Percentiles rank a stretch among this genome's conserved stretches.
Evolutionary conservation across 78 protist genomes (phyloP).

Genomic region (Isochrysis galbana): DNA sequence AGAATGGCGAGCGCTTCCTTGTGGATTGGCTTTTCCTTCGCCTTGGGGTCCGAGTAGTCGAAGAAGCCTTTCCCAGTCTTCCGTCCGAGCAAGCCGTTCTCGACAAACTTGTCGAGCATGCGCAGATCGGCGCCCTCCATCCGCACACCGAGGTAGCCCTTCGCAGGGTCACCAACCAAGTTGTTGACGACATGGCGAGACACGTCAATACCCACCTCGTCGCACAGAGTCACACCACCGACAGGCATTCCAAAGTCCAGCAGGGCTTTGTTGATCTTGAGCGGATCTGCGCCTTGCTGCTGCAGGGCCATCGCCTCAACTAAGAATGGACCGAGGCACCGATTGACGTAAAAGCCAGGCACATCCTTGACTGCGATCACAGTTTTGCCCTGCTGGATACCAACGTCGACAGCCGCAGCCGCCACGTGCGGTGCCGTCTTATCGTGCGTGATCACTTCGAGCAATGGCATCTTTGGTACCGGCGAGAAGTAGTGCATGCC

Average conservation of each 20-base stretch:
- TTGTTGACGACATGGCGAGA: constrained; percentile 46
- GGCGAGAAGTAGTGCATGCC: constrained; percentile 93
- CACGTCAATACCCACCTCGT: constrained; percentile 86
- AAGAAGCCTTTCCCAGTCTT: constrained; percentile 74
- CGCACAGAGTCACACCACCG: constrained; percentile 74
- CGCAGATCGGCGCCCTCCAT: constrained; percentile 28
- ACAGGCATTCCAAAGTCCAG: constrained; percentile 77
- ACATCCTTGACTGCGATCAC: constrained; percentile 78
- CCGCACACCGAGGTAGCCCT: constrained; percentile 37
- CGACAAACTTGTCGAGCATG: constrained; percentile 36
- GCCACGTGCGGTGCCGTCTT: constrained; percentile 39
- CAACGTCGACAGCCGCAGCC: constrained; percentile 67
- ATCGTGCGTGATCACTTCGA: constrained; percentile 69
- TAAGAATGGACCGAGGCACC: constrained; percentile 68
- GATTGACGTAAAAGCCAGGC: constrained; percentile 74
- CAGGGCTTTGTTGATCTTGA: constrained; percentile 56
- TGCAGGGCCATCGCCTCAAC: constrained; percentile 59
- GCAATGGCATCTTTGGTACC: constrained; percentile 80
- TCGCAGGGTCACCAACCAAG: constrained; percentile 32
- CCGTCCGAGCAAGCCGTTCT: constrained; percentile 55
- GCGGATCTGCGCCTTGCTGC: constrained; percentile 31
- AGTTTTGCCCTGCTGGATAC: constrained; percentile 72
- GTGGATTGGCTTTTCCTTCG: not conserved
- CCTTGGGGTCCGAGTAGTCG: constrained; percentile 9
- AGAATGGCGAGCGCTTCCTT: not conserved